phyloP scores from a whole-genome alignment of 208 protist species.

The Trypanosoma platydactyli region DNA sequence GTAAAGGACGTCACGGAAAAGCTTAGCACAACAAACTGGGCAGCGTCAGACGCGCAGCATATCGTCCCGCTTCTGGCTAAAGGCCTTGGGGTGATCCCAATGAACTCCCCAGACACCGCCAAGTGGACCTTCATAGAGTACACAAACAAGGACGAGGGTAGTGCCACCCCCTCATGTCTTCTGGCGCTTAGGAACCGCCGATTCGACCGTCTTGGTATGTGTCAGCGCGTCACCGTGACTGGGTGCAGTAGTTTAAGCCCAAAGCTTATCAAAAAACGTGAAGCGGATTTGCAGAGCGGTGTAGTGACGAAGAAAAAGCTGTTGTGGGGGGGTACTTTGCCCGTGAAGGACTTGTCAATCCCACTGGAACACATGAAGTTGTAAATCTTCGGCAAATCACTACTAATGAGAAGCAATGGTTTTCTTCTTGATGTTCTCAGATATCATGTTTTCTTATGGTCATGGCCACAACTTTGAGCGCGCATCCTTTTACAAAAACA shows the following conservation, averaged over 20 bases:
- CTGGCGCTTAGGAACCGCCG: slow-evolving; percentile 64
- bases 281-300: slow-evolving; percentile 35
- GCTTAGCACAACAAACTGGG: slow-evolving; percentile 47
- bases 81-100: slow-evolving; percentile 50
- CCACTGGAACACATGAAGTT: slow-evolving; percentile 58
- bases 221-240: slow-evolving; percentile 61
- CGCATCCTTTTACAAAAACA: too few species aligned
- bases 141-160: slow-evolving; percentile 20
- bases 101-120: slow-evolving; percentile 62
- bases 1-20: slow-evolving; percentile 37
- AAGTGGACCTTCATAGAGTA: slow-evolving; percentile 89
- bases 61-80: slow-evolving; percentile 55
- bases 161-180: slow-evolving; percentile 39
- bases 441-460: too few species aligned
- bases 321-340: slow-evolving; percentile 37
- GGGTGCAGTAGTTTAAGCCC: slow-evolving; percentile 47
- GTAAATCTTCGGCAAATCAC: slow-evolving; percentile 4
- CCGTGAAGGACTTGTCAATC: slow-evolving; percentile 56
- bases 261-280: slow-evolving; percentile 29
- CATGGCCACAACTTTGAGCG: too few species aligned
- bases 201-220: slow-evolving; percentile 69
- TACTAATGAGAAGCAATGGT: too few species aligned
- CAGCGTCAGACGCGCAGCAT: slow-evolving; percentile 48
- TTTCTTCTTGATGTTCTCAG: too few species aligned
- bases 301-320: slow-evolving; percentile 35